A percentile compares a stretch with the other conserved stretches of the same genome.
Conservation (phyloP, 2,329 filamentous ascomycete species). For the Nemania abortiva region DNA sequence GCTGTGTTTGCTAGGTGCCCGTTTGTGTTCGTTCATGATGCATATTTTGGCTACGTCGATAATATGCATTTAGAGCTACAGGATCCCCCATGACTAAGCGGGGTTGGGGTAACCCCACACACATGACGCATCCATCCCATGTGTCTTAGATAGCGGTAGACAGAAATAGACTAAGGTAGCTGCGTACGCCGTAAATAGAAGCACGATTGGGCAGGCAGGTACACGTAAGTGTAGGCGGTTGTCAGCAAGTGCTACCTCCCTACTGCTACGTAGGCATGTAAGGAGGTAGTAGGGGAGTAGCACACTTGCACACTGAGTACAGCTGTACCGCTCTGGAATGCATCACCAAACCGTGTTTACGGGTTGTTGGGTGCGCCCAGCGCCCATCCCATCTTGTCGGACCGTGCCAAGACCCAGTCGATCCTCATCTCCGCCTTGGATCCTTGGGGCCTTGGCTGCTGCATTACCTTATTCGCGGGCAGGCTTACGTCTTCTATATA, state of each 20-base stretch:
- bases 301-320: too few relatives aligned
- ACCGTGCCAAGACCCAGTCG: not conserved
- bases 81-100: not conserved
- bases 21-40: too few relatives aligned
- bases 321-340: too few relatives aligned
- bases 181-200: too few relatives aligned
- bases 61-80: not conserved
- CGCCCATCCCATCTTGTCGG: conserved; percentile 1
- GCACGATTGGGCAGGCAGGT: too few relatives aligned
- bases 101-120: not conserved
- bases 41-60: not conserved
- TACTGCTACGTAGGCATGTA: too few relatives aligned
- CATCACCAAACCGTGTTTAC: too few relatives aligned
- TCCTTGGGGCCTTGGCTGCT: conserved; percentile 28
- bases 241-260: too few relatives aligned
- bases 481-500: conserved; percentile 2
- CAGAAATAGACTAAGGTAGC: too few relatives aligned
- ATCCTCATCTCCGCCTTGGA: conserved; percentile 19
- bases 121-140: not conserved
- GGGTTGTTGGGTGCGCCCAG: not conserved
- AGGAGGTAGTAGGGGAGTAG: too few relatives aligned
- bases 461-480: conserved; percentile 7
- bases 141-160: too few relatives aligned
- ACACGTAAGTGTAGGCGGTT: too few relatives aligned
- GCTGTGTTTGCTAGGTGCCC: not conserved